Evolutionary conservation across 768 basidiomycete genomes (phyloP), one percentile per base, ranked within the genome.

Genomic region (Dentipellis sp.): DNA sequence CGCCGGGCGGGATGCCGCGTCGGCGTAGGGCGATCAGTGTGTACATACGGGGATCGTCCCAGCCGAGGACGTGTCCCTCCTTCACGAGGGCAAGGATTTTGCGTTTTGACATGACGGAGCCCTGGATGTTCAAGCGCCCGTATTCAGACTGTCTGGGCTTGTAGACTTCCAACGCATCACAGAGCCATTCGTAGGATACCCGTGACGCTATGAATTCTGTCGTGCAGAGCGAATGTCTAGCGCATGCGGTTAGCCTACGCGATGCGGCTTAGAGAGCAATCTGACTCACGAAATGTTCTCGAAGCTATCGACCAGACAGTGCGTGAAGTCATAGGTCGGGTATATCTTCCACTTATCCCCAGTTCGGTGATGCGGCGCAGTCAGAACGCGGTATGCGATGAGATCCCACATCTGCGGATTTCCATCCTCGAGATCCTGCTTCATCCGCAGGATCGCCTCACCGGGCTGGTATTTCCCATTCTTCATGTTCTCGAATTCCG

Each of bases 341-440:
- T 99, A 99, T 58, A 99, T 92, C 66, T 81, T 90, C 97, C 97
- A 99, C 65, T 87, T 89, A 68, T 86, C 84, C 10, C 83, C 83
- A 1, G 97, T 98, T 21, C 97, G 83, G 65, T 98, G 95, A 70
- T 99, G 97, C 34, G 89, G 83, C 1, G 91, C 82, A 52, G 88
- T 81, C 53, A 97, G 78, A 14, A 98, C 91, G 23, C 97, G 86
- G 68, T 98, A 99, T 7, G 95, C 95, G 37, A 97, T 90, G 54
- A 97, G 72, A 72, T 99, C 97, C 97, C 97, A 99, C 97, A 99
- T 97, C 71, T 94, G 93, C 10, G 95, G 95, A 69, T 98, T 99
- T 11, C 88, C 87, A 58, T 91, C 90, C 48, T 82, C 77, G 23
- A 98, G 72, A 67, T 98, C 91, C 73, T 94, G 91, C 73, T 99